phyloP scores from a whole-genome alignment of 208 protist species.

The Wallacemonas collosoma region DNA sequence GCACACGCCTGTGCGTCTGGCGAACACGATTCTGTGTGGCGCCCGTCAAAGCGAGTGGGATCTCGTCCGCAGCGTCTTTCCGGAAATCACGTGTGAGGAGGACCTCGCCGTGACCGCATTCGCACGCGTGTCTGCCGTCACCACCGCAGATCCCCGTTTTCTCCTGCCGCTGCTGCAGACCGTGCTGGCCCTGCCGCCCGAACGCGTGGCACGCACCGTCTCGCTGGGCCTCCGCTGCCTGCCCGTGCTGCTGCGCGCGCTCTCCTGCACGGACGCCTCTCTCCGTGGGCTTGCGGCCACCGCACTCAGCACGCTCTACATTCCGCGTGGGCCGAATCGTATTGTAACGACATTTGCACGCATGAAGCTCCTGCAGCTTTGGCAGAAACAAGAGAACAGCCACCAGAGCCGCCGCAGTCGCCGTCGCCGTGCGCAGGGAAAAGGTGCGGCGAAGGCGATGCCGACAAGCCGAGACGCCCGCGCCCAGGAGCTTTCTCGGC shows the following conservation, averaged over 20 bases:
- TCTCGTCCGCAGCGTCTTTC: constrained; percentile 69
- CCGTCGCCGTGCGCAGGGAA: not conserved
- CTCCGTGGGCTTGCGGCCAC: constrained; percentile 57
- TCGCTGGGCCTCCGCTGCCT: constrained; percentile 54
- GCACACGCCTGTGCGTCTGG: constrained; percentile 66
- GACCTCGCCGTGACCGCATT: constrained; percentile 56
- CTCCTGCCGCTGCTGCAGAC: constrained; percentile 81
- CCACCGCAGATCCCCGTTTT: constrained; percentile 79
- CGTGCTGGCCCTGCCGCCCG: constrained; percentile 52
- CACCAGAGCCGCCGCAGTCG: constrained; percentile 5
- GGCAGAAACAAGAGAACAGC: constrained; percentile 22
- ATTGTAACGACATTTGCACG: constrained; percentile 73
- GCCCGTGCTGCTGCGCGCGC: constrained; percentile 66
- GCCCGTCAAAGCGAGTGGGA: constrained; percentile 27
- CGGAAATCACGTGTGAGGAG: constrained; percentile 49
- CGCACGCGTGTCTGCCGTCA: constrained; percentile 26
- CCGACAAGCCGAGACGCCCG: too few species aligned
- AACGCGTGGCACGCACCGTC: constrained; percentile 23
- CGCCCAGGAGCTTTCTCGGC: constrained; percentile 34
- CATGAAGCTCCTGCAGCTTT: constrained; percentile 69
- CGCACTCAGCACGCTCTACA: constrained; percentile 47
- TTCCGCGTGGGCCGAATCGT: constrained; percentile 49
- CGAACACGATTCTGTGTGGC: constrained; percentile 61
- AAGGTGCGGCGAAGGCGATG: too few species aligned
- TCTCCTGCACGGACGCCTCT: constrained; percentile 59